Evolutionary conservation across 2,329 filamentous ascomycete genomes (phyloP).

Genomic region (Epichloe scottii): DNA sequence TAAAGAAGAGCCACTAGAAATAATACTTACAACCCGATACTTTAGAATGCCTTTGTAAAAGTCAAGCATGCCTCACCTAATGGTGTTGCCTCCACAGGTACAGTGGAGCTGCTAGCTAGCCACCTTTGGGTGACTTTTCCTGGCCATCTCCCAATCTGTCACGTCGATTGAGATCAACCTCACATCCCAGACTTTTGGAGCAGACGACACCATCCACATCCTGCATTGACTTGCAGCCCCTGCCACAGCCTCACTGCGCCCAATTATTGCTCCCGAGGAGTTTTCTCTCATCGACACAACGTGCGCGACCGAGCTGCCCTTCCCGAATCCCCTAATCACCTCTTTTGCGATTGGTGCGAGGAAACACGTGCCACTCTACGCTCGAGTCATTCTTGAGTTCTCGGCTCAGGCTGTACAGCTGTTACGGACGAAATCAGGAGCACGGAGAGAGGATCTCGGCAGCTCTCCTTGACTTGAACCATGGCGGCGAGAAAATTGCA

Average conservation of each 20-base stretch:
- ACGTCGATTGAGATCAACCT: slow-evolving; percentile 6
- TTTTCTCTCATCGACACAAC: neutral
- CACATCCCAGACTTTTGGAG: neutral
- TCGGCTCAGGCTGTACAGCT: neutral
- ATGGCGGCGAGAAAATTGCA: slow-evolving; percentile 96
- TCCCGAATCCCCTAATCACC: neutral
- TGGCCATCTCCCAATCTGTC: slow-evolving; percentile 8
- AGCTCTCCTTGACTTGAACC: slow-evolving; percentile 18
- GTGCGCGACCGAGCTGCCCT: neutral
- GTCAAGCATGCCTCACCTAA: slow-evolving; percentile 1
- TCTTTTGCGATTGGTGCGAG: neutral
- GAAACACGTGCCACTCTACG: neutral
- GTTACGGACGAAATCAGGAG: neutral
- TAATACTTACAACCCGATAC: too few relatives aligned
- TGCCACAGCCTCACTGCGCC: neutral
- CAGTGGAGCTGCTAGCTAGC: slow-evolving; percentile 9
- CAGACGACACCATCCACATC: slow-evolving; percentile 3
- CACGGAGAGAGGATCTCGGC: neutral
- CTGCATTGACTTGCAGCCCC: neutral
- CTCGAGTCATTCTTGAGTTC: neutral
- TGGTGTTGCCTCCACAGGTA: neutral
- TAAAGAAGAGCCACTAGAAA: neutral
- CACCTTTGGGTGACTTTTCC: slow-evolving; percentile 9
- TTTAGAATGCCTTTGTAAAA: too few relatives aligned
- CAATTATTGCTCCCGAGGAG: neutral